Evolutionary conservation across 306 rosid genomes (phyloP), one percentile per base, ranked within the genome.

Genomic region (Castanea crenata): DNA sequence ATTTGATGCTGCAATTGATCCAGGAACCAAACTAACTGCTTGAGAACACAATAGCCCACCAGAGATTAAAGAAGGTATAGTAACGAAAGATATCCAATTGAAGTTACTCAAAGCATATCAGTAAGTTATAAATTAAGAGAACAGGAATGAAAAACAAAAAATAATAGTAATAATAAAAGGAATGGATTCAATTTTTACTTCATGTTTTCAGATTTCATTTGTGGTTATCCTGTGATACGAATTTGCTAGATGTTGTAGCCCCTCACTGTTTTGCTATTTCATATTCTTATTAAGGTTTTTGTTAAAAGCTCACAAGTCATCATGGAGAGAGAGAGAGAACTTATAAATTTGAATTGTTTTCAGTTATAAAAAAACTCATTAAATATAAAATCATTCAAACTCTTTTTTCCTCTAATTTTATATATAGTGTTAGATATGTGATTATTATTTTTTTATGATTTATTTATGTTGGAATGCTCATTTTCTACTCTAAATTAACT

Each of bases 1-100:
- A 34, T 74, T 83, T 55, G 74, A 27, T 31, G 67, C 82, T 55
- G 12, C 84, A 62, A 38, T 76, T 68, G 69, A 56, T 55, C 68
- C 23, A 18, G 31, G 71, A 11, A 68, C 41, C 55, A 55, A 56
- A 74, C 68, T 69, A 76, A 76, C 81, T 82, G 77, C 71, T 75
- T 59, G 78, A 23, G 81, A 58, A 56, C 55, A 29, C 11, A 55
- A 41, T 58, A 21, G 15, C 35, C 27, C 72, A 34, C 4, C 72
- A 18, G 52, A 34, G 12, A 63, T 29, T 15, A 15, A 63, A 31
- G 31, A 63, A 46, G 15, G 52, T 46, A 46, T 58, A 58, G 21
- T 20, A 3, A 21, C 21, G 5, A 20, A 6, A 29, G 41, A 63
- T 27, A 6, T 5, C 14, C 68, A 61, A 27, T 23, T 23, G 19